Conservation (phyloP, 2,329 filamentous ascomycete species). For the Achaetomium macrosporum region DNA sequence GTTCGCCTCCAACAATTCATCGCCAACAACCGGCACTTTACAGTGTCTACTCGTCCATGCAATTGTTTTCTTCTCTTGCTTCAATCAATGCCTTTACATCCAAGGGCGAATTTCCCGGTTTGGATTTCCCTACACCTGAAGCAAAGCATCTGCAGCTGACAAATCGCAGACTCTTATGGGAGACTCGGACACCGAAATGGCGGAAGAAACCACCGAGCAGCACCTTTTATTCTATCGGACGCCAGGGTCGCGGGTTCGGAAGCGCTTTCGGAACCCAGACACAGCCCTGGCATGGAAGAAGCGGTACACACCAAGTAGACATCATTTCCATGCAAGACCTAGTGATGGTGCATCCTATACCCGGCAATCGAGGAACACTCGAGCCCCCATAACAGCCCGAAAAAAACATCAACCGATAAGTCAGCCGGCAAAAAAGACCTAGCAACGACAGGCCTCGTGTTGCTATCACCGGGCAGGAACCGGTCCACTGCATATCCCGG, state of each 20-base stretch:
- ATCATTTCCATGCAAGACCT: slow-evolving; percentile 29
- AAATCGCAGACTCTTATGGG: neutral
- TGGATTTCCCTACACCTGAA: no score
- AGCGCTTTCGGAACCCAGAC: slow-evolving; percentile 26
- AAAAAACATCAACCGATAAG: slow-evolving; percentile 21
- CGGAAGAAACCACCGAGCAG: neutral
- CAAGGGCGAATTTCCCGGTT: no score
- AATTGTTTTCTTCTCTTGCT: no score
- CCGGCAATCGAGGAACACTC: slow-evolving; percentile 21
- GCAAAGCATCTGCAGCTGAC: neutral
- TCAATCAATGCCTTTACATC: no score
- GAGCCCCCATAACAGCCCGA: slow-evolving; percentile 17
- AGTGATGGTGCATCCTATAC: slow-evolving; percentile 30
- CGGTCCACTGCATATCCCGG: slow-evolving; percentile 1
- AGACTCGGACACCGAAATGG: neutral
- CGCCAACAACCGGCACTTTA: no score
- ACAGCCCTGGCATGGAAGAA: slow-evolving; percentile 6
- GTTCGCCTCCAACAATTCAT: no score
- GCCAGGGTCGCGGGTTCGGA: slow-evolving; percentile 30
- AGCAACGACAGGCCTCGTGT: slow-evolving; percentile 10
- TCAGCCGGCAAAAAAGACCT: slow-evolving; percentile 15
- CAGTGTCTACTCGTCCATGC: no score
- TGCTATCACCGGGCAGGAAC: slow-evolving; percentile 12
- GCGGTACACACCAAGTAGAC: slow-evolving; percentile 27
- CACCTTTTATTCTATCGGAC: slow-evolving; percentile 34